Evolutionary conservation across 1,284 basidiomycete species (phyloP), one percentile per base, ranked within the genome.

Genomic region (Leccinum huronense): DNA sequence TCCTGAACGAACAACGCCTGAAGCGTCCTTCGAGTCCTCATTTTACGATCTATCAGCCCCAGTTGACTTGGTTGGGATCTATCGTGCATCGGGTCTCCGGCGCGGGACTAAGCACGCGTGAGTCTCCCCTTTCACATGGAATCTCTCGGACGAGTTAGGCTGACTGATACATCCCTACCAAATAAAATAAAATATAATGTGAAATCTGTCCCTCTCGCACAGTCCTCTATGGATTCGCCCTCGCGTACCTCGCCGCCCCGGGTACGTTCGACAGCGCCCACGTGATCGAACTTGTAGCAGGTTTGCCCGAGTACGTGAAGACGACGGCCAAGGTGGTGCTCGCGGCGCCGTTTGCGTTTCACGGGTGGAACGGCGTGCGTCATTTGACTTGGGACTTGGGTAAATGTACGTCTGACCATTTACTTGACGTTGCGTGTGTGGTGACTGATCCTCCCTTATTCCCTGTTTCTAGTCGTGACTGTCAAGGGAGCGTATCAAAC

Each of bases 21-120:
- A 81, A 83, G 59, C 90, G 97, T 34, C 97, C 97, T 19, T 90
- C 84, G 64, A 93, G 90, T 72, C 97, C 97, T 27, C 95, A 98
- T 78, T 91, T 96, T 72, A 93, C 93, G 58, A 98, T 98, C 79
- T 99, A 98, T 81, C 93, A 97, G 77, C 95, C 94, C 23, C 96
- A 98, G 77, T 78, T 95, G 57, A 98, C 97, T 54, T 97, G 93
- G 94, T 45, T 90, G 63, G 84, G 80, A 3, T 97, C 95, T 14
- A 95, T 97, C 72, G 84, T 84, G 36, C 90, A 98, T 81, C 91
- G 97, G 77, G 78, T 86, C 57, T 93, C 95, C 6, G 97, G 97
- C 65, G 84, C 79, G 27, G 93, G 83, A 10, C 82, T 99, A 61
- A 90, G 89, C 66, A 87, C 84, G 65, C 82, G 92, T 94, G 73